Evolutionary conservation across 1,284 basidiomycete genomes (phyloP).

Genomic region (Apiotrichum gracile): DNA sequence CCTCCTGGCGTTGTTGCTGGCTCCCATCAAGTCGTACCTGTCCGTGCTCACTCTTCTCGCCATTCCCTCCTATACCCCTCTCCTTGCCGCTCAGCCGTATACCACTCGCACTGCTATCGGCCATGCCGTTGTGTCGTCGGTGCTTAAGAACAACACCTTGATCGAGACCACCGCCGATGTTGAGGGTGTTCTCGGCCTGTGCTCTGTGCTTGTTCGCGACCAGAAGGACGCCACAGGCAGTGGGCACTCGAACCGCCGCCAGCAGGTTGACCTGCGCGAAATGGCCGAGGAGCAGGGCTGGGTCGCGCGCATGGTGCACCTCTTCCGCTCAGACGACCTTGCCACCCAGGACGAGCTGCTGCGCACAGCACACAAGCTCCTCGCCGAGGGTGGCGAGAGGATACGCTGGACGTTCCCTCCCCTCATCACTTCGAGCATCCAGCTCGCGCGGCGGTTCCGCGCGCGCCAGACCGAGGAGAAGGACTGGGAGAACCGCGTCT

Average conservation of each 20-base stretch:
- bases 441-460: slow-evolving; percentile 82
- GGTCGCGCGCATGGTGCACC: slow-evolving; percentile 91
- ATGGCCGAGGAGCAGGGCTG: slow-evolving; percentile 95
- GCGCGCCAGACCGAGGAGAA: slow-evolving; percentile 58
- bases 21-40: slow-evolving; percentile 89
- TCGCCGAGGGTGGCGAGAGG: slow-evolving; percentile 82
- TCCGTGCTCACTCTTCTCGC: slow-evolving; percentile 89
- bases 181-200: slow-evolving; percentile 80
- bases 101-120: slow-evolving; percentile 81
- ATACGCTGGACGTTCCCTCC: slow-evolving; percentile 94
- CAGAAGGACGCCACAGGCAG: slow-evolving; percentile 63
- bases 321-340: slow-evolving; percentile 77
- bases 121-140: slow-evolving; percentile 82
- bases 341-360: slow-evolving; percentile 75
- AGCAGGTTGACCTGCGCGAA: slow-evolving; percentile 68
- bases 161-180: slow-evolving; percentile 87
- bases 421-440: slow-evolving; percentile 81
- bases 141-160: slow-evolving; percentile 88
- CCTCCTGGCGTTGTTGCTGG: slow-evolving; percentile 78
- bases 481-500: slow-evolving; percentile 76
- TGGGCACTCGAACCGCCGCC: slow-evolving; percentile 13
- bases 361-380: slow-evolving; percentile 79
- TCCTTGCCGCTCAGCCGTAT: slow-evolving; percentile 78
- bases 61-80: slow-evolving; percentile 75
- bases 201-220: slow-evolving; percentile 82